These are phyloP conservation scores for Dryas integrifolia DNA, from an alignment of 331 rosid species.

Conservation along the genomic window DNA sequence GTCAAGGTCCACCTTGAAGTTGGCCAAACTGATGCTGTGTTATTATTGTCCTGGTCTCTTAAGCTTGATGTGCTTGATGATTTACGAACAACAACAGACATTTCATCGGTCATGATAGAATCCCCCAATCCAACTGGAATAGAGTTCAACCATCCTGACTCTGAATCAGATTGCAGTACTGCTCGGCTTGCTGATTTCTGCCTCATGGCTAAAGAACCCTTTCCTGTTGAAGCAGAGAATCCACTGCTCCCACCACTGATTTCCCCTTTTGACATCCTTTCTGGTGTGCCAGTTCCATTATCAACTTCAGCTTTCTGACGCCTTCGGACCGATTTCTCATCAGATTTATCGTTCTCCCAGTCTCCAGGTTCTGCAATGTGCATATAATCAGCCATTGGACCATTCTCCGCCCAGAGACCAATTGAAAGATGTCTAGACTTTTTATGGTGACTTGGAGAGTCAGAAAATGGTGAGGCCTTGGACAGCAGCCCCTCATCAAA, in stretches of 20 bases:
- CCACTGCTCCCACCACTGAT: constrained; percentile 46
- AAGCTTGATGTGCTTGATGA: constrained; percentile 67
- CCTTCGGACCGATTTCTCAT: constrained; percentile 75
- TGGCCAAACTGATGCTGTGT: constrained; percentile 52
- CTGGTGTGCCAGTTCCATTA: constrained; percentile 46
- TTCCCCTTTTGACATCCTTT: constrained; percentile 53
- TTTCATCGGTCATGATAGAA: constrained; percentile 49
- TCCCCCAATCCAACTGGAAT: constrained; percentile 72
- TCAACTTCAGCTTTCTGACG: constrained; percentile 71
- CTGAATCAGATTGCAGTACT: constrained; percentile 42
- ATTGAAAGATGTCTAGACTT: constrained; percentile 40
- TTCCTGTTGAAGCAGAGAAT: constrained; percentile 58
- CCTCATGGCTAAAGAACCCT: constrained; percentile 53
- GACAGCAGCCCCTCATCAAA: constrained; percentile 45
- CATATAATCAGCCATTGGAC: constrained; percentile 32
- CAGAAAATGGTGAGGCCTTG: constrained; percentile 42
- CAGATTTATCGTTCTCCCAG: constrained; percentile 54
- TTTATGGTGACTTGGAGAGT: constrained; percentile 27
- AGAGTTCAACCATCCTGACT: constrained; percentile 58
- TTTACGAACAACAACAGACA: constrained; percentile 52
- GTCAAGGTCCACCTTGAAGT: constrained; percentile 62
- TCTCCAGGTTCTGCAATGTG: constrained; percentile 44
- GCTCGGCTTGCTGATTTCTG: constrained; percentile 66
- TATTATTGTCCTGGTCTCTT: constrained; percentile 63
- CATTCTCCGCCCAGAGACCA: constrained; percentile 50